These are phyloP conservation scores for Sugiyamaella chiloensis DNA, from an alignment of 805 yeast genomes.

Conservation along the genomic window DNA sequence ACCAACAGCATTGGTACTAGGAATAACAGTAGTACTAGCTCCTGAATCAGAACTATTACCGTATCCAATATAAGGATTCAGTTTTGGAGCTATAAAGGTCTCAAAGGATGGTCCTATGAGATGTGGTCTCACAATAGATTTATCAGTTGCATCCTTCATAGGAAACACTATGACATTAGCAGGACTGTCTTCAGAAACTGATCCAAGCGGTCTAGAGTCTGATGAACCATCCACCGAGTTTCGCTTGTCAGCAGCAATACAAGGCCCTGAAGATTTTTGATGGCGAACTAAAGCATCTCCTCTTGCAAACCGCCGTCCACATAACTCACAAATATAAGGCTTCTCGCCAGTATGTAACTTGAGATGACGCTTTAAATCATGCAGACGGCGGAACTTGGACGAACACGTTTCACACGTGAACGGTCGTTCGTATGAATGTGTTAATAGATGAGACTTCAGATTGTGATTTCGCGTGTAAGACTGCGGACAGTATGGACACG, in stretches of 20 bases:
- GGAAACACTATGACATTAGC: constrained; percentile 1
- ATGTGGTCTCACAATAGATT: constrained; percentile 9
- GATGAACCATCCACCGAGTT: not conserved
- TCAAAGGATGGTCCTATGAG: constrained; percentile 13
- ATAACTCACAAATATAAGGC: constrained; percentile 59
- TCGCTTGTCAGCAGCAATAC: constrained; percentile 19
- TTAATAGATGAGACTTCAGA: constrained; percentile 66
- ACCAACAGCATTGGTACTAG: not conserved
- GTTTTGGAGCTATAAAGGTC: not conserved
- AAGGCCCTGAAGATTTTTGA: constrained; percentile 43
- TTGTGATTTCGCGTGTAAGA: constrained; percentile 71
- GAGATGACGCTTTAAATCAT: constrained; percentile 73
- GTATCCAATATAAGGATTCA: not conserved
- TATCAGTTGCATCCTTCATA: constrained; percentile 7
- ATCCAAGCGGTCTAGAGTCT: not conserved
- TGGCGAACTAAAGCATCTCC: constrained; percentile 76
- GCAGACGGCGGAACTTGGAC: constrained; percentile 63
- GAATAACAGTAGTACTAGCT: not conserved
- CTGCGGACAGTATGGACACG: constrained; percentile 59
- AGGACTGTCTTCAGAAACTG: not conserved
- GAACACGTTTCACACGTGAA: constrained; percentile 60
- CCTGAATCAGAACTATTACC: not conserved
- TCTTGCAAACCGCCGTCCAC: constrained; percentile 66
- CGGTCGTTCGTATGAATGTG: constrained; percentile 64
- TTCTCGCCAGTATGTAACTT: constrained; percentile 74